These are phyloP conservation scores for Talaromyces sp. DNA, from an alignment of 2,329 filamentous ascomycete species.

Conservation along the genomic window DNA sequence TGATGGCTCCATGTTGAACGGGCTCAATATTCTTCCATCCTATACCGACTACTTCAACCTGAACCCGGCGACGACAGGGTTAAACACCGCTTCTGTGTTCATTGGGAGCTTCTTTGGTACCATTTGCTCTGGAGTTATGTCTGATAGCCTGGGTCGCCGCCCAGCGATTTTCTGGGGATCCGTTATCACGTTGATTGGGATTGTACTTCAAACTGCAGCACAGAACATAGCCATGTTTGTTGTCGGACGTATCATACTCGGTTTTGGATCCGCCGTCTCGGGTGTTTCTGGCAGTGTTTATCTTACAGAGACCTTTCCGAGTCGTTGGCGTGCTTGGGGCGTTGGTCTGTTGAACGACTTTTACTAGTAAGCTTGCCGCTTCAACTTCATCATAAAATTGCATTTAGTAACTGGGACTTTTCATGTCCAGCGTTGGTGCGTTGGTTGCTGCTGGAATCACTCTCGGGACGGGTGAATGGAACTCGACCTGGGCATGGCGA, in stretches of 20 bases:
- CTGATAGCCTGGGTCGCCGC: constrained; percentile 62
- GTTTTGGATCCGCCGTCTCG: constrained; percentile 52
- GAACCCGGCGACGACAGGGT: constrained; percentile 46
- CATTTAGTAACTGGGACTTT: background rate
- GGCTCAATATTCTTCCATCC: constrained; percentile 52
- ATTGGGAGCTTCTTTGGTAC: constrained; percentile 74
- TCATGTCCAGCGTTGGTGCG: constrained; percentile 22
- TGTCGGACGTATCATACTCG: constrained; percentile 67
- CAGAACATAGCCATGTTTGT: constrained; percentile 57
- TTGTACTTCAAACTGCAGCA: constrained; percentile 60
- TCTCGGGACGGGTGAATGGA: constrained; percentile 36
- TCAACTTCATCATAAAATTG: background rate
- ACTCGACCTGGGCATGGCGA: constrained; percentile 45
- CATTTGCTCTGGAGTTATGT: constrained; percentile 68
- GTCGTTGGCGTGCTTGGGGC: constrained; percentile 41
- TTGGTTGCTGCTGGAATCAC: constrained; percentile 47
- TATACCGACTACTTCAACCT: constrained; percentile 54
- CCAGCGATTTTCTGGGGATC: constrained; percentile 67
- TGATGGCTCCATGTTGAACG: constrained; percentile 52
- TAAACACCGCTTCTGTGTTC: constrained; percentile 59
- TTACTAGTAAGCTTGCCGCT: constrained; percentile 17
- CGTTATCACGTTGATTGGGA: constrained; percentile 63
- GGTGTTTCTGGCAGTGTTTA: constrained; percentile 44
- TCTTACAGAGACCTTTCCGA: constrained; percentile 47
- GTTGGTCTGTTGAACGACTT: constrained; percentile 37